Conservation (phyloP, 495 filamentous ascomycete species). For the Neurospora pannonica region DNA sequence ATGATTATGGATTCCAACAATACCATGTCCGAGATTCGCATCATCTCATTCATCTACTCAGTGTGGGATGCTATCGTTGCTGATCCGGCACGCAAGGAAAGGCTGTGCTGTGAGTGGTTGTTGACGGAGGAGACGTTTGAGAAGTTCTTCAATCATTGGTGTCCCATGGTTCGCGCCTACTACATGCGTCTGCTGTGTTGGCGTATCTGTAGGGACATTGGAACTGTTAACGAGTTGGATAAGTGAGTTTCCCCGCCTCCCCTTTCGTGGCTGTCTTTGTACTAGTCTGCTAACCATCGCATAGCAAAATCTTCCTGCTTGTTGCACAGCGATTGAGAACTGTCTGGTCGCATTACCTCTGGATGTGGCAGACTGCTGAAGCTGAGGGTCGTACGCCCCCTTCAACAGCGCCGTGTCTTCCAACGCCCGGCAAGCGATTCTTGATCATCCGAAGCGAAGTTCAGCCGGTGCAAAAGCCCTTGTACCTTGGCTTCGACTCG, state of each 20-base stretch:
- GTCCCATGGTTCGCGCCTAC: conserved; percentile 94
- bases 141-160: conserved; percentile 91
- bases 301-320: conserved; percentile 57
- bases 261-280: neutral
- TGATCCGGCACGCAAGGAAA: conserved; percentile 58
- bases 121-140: conserved; percentile 71
- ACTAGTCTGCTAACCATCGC: conserved; percentile 6
- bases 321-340: conserved; percentile 61
- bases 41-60: conserved; percentile 77
- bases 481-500: conserved; percentile 33
- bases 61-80: conserved; percentile 67
- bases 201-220: conserved; percentile 75
- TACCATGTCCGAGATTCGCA: conserved; percentile 84
- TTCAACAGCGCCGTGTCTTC: conserved; percentile 75
- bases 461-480: conserved; percentile 42
- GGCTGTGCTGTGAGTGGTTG: conserved; percentile 70
- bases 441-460: conserved; percentile 86
- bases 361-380: conserved; percentile 56
- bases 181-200: conserved; percentile 91
- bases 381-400: conserved; percentile 43
- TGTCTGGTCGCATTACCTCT: conserved; percentile 73
- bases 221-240: conserved; percentile 56
- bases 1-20: conserved; percentile 83
- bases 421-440: conserved; percentile 83
- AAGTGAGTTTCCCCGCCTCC: conserved; percentile 47